phyloP scores from a whole-genome alignment of 805 yeast species.

The Wickerhamomyces strasburgensis region DNA sequence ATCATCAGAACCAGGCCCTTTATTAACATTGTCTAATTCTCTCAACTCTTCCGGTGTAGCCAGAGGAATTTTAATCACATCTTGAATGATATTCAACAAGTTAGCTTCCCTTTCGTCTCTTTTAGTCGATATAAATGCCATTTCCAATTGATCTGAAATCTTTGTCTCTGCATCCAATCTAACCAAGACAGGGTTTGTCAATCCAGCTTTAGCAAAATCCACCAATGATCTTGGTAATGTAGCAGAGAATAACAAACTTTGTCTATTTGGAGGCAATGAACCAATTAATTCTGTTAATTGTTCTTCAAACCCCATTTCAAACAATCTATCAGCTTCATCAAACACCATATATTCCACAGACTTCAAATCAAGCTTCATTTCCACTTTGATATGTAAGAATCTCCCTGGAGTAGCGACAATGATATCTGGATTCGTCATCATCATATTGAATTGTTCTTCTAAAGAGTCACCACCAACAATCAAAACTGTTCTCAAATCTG shows the following conservation, averaged over 20 bases:
- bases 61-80: conserved; percentile 76
- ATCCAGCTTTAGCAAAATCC: conserved; percentile 96
- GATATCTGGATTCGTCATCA: conserved; percentile 93
- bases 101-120: conserved; percentile 88
- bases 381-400: conserved; percentile 90
- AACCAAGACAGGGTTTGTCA: conserved; percentile 85
- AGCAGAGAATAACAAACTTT: conserved; percentile 88
- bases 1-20: conserved; percentile 38
- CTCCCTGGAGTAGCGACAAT: conserved; percentile 97
- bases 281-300: conserved; percentile 87
- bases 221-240: conserved; percentile 89
- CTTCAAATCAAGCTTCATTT: conserved; percentile 82
- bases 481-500: conserved; percentile 74
- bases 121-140: conserved; percentile 80
- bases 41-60: conserved; percentile 66
- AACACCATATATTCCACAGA: conserved; percentile 87
- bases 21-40: conserved; percentile 44
- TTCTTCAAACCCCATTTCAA: conserved; percentile 94
- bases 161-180: conserved; percentile 91
- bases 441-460: conserved; percentile 89
- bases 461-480: conserved; percentile 98
- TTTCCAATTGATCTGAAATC: conserved; percentile 83
- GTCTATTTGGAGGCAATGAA: conserved; percentile 76
- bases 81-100: conserved; percentile 68
- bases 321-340: conserved; percentile 95